Base-by-base conservation (phyloP, 2,329 filamentous ascomycete species). In the Beauveria varroae region DNA sequence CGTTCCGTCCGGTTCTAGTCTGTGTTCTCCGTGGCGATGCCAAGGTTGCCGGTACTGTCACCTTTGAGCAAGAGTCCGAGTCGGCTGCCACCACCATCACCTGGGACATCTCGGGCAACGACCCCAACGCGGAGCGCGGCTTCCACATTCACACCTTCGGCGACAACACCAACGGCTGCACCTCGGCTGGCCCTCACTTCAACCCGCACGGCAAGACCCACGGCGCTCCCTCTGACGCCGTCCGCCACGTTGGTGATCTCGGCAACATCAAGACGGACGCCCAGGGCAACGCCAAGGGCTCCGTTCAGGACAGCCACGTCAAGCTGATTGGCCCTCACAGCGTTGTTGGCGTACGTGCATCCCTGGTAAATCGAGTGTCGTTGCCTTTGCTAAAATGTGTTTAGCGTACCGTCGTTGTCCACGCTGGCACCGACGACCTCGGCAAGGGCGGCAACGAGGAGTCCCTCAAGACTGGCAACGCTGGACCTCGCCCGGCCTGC, bases 141-240 rank as follows among this genome's bases (percentile, higher is more conserved):
- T 92, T 98, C 85, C 95, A 99, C 85, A 88, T 99, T 74, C 95
- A 99, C 84, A 91, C 95, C 78, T 99, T 96, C 74, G 95, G 95
- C 76, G 95, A 98, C 86, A 98, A 98, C 86, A 98, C 95, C 84
- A 99, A 99, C 81, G 95, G 95, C 78, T 99, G 95, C 90, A 98
- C 93, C 68, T 96, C 90, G 68, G 95, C 95, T 68, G 95, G 95
- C 60, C 93, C 95, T 78, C 95, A 99, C 84, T 99, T 97, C 89
- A 99, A 99, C 88, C 95, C 95, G 69, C 85, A 89, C 80, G 81
- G 82, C 83, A 96, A 96, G 86, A 88, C 84, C 70, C 95, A 99
- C 83, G 95, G 95, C 74, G 90, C 89, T 73, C 95, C 91, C 69
- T 74, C 78, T 40, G 93, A 97, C 77, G 83, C 86, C 67, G 83